Evolutionary conservation across 148 eudicot genomes (phyloP), one percentile per base, ranked within the genome.

Genomic region (Talinum fruticosum): DNA sequence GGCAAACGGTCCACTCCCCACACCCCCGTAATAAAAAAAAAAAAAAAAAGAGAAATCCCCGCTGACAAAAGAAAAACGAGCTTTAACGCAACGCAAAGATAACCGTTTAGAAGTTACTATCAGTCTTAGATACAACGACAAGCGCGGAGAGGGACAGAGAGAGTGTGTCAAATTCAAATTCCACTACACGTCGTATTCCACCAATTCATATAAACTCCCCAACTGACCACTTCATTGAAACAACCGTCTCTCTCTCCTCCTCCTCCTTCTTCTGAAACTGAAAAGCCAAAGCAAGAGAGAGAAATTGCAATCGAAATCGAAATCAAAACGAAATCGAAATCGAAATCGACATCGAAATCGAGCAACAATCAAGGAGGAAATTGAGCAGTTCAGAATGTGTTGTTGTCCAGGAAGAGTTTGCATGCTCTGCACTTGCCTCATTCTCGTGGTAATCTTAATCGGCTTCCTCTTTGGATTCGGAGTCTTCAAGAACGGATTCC

Each of bases 381-480:
- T 62, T n/a, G n/a, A n/a, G n/a, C n/a, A n/a, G n/a, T n/a, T 14
- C 8, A 62, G 66, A 28, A 88, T 85, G 92, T 91, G 92, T 73
- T 84, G 91, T 32, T 75, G 95, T 53, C 85, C 87, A 8, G 51
- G 79, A 1, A 87, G 74, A 77, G 32, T 89, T 0, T 91, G 95
- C 80, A 86, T 85, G 89, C 69, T 83, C 47, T 85, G 85, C 79
- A 57, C 68, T 2, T 89, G 90, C 37, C 10, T 91, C 47, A 73
- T 87, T 4, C 15, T 83, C 23, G 77, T 86, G 54, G 92, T 78
- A 51, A 65, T 91, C 8, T 76, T 71, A n/a, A 82, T 89, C 41
- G 88, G 91, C 0, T 47, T 86, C 0, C 18, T 86, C 53, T 87
- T 86, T 49, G 92, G 92, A 2, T 91, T 89, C 74, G 91, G 90